phyloP scores from a whole-genome alignment of 2,329 filamentous ascomycete species.

The Cladosporium phlei region DNA sequence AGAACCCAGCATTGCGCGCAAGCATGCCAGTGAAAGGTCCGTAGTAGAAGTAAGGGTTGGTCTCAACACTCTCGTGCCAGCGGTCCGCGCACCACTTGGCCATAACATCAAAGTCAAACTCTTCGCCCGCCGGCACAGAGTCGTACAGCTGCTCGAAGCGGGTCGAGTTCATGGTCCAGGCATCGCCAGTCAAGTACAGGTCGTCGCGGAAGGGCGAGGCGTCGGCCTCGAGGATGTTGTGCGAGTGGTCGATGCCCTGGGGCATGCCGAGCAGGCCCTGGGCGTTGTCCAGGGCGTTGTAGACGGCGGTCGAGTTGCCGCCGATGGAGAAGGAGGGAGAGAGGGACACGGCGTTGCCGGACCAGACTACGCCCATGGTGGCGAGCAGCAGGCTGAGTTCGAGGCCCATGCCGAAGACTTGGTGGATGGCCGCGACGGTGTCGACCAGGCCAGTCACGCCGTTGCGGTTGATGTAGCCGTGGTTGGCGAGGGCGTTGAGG shows the following conservation, averaged over 20 bases:
- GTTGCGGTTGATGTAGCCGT: constrained; percentile 25
- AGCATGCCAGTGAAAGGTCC: constrained; percentile 27
- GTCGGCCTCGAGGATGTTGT: constrained; percentile 54
- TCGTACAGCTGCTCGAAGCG: constrained; percentile 48
- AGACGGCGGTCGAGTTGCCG: constrained; percentile 22
- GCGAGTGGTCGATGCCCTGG: constrained; percentile 43
- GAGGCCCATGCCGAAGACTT: constrained; percentile 28
- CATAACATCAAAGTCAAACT: constrained; percentile 29
- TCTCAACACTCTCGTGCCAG: constrained; percentile 22
- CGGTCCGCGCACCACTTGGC: constrained; percentile 25
- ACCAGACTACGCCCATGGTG: constrained; percentile 30
- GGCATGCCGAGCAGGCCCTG: constrained; percentile 24
- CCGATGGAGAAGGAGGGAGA: constrained; percentile 31
- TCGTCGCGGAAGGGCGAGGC: constrained; percentile 50
- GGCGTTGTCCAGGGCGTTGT: constrained; percentile 37
- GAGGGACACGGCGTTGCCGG: constrained; percentile 38
- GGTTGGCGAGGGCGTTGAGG: constrained; percentile 27
- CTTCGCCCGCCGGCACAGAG: constrained; percentile 16
- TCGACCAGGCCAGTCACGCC: constrained; percentile 28
- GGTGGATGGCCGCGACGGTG: constrained; percentile 15
- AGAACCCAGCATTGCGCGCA: constrained; percentile 23
- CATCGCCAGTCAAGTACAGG: constrained; percentile 46
- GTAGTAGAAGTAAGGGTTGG: constrained; percentile 30
- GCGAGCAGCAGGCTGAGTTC: constrained; percentile 28
- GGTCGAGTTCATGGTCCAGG: constrained; percentile 48